phyloP scores from a whole-genome alignment of 805 yeast genomes.

The Zygoascus flipseniorum region DNA sequence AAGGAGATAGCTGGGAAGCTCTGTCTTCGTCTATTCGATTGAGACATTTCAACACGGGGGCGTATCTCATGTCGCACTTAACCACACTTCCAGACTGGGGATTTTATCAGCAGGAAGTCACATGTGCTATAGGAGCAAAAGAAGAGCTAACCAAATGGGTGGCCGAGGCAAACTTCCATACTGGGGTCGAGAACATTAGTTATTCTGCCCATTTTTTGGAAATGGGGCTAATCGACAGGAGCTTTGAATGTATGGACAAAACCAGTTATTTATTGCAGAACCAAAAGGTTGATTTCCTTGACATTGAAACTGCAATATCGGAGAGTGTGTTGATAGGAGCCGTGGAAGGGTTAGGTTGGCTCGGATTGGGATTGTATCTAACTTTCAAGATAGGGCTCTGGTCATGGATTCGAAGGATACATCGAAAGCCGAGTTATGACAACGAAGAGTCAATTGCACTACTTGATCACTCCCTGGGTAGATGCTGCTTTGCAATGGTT shows the following conservation, averaged over 20 bases:
- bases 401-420: background rate
- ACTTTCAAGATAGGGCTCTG: background rate
- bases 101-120: slow-evolving; percentile 59
- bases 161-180: slow-evolving; percentile 34
- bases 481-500: background rate
- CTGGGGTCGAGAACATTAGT: background rate
- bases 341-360: too few relatives aligned
- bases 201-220: background rate
- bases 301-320: background rate
- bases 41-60: slow-evolving; percentile 46
- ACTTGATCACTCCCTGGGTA: background rate
- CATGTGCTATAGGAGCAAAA: slow-evolving; percentile 60
- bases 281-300: background rate
- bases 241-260: background rate
- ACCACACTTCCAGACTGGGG: slow-evolving; percentile 62
- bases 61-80: slow-evolving; percentile 55
- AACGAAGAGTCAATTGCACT: background rate
- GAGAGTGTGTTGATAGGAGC: too few relatives aligned
- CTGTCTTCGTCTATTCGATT: slow-evolving; percentile 50
- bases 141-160: slow-evolving; percentile 51
- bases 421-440: background rate
- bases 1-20: slow-evolving; percentile 27
- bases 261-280: background rate
- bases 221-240: background rate
- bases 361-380: background rate